A percentile compares a stretch with the other conserved stretches of the same genome.
Evolutionary conservation across 306 rosid species (phyloP).

Genomic region (Glycine tomentella): DNA sequence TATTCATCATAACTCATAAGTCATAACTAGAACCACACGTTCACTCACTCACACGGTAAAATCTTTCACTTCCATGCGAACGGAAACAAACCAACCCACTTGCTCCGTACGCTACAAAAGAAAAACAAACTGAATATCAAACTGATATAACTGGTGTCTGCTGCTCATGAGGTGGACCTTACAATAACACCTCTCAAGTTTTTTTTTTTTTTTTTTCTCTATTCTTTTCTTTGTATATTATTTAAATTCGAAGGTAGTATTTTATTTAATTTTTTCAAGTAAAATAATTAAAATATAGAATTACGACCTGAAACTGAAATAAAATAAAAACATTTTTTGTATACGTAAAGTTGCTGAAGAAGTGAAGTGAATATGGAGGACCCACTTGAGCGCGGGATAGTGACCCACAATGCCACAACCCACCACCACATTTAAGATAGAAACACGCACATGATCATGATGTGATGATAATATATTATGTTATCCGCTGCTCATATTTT

Average conservation of each 20-base stretch:
- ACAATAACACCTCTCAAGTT: conserved; percentile 18
- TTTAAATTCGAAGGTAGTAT: too few species aligned
- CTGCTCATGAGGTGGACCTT: conserved; percentile 54
- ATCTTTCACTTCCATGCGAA: conserved; percentile 41
- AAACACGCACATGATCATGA: conserved; percentile 51
- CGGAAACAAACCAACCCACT: conserved; percentile 51
- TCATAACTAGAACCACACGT: too few species aligned
- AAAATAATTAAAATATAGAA: too few species aligned
- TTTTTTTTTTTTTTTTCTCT: too few species aligned
- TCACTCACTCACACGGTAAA: conserved; percentile 30
- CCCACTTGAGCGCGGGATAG: conserved; percentile 31
- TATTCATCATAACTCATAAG: too few species aligned
- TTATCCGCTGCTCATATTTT: conserved; percentile 38
- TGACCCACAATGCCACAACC: conserved; percentile 35
- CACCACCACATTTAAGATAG: conserved; percentile 36
- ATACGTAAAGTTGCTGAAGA: conserved; percentile 9
- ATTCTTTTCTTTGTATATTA: too few species aligned
- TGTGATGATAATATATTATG: conserved; percentile 47
- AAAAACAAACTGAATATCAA: conserved; percentile 60
- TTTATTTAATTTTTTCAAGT: too few species aligned
- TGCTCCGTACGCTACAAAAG: conserved; percentile 54
- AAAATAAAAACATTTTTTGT: background rate
- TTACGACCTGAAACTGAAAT: too few species aligned
- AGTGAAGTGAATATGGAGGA: conserved; percentile 11
- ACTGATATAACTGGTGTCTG: conserved; percentile 54